These are phyloP conservation scores for Trichomonas tenax DNA, from an alignment of 208 protist genomes.

Conservation along the genomic window DNA sequence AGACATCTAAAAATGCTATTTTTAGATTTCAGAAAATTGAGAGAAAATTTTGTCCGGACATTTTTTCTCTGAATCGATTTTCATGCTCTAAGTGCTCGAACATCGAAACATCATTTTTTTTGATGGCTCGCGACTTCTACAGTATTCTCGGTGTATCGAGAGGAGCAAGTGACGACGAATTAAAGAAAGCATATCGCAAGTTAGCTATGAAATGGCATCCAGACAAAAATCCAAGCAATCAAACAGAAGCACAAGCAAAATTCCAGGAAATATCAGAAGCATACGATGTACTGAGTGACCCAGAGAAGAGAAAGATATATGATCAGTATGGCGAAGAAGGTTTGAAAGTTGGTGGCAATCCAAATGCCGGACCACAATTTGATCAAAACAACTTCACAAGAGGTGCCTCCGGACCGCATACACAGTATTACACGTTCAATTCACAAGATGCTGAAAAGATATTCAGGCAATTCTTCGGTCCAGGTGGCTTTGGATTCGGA, in stretches of 20 bases:
- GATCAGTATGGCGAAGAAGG: slow-evolving; percentile 39
- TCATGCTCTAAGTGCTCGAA: background rate
- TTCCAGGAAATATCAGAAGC: slow-evolving; percentile 31
- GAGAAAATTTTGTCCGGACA: background rate
- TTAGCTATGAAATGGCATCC: slow-evolving; percentile 27
- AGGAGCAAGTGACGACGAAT: background rate
- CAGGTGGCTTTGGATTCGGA: background rate
- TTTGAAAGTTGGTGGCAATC: slow-evolving; percentile 25
- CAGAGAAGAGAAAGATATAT: slow-evolving; percentile 36
- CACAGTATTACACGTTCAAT: background rate
- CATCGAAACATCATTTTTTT: background rate
- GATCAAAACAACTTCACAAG: background rate
- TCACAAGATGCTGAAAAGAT: background rate
- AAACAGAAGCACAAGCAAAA: slow-evolving; percentile 24
- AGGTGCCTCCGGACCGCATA: background rate
- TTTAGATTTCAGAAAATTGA: background rate
- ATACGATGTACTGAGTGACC: slow-evolving; percentile 23
- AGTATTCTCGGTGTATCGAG: slow-evolving; percentile 8
- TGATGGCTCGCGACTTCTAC: slow-evolving; percentile 19
- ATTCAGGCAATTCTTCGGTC: slow-evolving; percentile 19
- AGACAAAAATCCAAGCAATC: slow-evolving; percentile 27
- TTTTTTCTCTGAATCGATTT: background rate
- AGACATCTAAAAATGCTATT: background rate
- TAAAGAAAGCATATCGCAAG: background rate
- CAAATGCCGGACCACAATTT: background rate